Evolutionary conservation across 208 protist species (phyloP).

Genomic region (Kentomonas sorsogonicus): DNA sequence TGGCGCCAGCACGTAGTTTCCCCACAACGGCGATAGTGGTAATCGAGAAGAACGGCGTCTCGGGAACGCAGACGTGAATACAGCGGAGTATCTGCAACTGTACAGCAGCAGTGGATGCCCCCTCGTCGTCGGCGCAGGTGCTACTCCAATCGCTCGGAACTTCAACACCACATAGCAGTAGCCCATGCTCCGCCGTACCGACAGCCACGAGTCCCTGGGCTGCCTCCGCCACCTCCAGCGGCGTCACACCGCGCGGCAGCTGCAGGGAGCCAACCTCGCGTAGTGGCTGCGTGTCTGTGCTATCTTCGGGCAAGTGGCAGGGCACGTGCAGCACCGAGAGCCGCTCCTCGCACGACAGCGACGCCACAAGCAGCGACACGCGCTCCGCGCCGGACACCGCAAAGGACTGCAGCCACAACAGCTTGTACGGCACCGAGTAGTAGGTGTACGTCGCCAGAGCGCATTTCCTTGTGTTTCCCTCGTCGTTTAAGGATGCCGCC

Average conservation of each 20-base stretch:
- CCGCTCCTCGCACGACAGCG: constrained; percentile 72
- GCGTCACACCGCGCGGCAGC: constrained; percentile 53
- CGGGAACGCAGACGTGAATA: too few relatives aligned
- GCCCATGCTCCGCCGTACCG: constrained; percentile 63
- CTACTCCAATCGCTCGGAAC: constrained; percentile 15
- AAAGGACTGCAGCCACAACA: constrained; percentile 66
- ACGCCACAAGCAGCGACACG: constrained; percentile 40
- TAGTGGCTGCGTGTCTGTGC: constrained; percentile 3
- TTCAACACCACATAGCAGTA: constrained; percentile 46
- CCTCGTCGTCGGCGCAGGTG: constrained; percentile 35
- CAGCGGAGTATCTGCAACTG: too few relatives aligned
- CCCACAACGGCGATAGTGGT: too few relatives aligned
- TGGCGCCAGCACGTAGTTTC: too few relatives aligned
- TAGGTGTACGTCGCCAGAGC: constrained; percentile 32
- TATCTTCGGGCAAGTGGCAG: constrained; percentile 3
- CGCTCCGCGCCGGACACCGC: constrained; percentile 17
- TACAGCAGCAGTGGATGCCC: too few relatives aligned
- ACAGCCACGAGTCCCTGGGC: constrained; percentile 48
- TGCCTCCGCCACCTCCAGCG: constrained; percentile 62
- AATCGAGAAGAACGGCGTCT: too few relatives aligned
- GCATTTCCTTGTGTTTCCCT: background rate
- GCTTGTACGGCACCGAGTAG: constrained; percentile 48
- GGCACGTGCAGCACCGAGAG: constrained; percentile 42
- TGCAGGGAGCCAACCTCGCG: constrained; percentile 18
- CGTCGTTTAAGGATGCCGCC: background rate